These are phyloP conservation scores for Cutaneotrichosporon daszewskae DNA, from an alignment of 1,284 basidiomycete species.

Conservation along the genomic window DNA sequence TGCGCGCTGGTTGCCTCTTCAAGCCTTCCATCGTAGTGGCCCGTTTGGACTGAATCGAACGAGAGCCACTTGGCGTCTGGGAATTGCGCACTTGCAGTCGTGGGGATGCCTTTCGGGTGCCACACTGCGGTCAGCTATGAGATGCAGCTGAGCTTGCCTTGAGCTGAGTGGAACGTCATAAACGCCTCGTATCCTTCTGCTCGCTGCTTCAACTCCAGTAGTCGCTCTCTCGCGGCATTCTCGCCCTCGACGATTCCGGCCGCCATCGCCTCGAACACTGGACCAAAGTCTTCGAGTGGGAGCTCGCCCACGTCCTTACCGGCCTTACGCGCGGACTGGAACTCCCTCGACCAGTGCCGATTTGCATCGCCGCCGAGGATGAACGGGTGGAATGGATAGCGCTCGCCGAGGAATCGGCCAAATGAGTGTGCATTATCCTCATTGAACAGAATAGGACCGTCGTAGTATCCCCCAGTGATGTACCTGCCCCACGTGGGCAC, in stretches of 20 bases:
- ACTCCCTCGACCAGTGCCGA: constrained; percentile 17
- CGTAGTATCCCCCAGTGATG: constrained; percentile 21
- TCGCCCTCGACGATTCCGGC: constrained; percentile 5
- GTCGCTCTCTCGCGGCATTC: constrained; percentile 1
- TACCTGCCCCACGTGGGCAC: constrained; percentile 23
- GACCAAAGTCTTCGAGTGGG: constrained; percentile 3
- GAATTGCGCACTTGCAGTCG: constrained; percentile 7
- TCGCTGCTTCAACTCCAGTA: neutral
- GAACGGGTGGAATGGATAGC: constrained; percentile 21
- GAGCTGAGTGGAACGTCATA: constrained; percentile 18
- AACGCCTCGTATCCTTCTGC: constrained; percentile 10
- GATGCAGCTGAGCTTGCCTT: constrained; percentile 4
- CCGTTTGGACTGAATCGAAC: constrained; percentile 16
- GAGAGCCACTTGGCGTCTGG: constrained; percentile 13
- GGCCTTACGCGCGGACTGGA: neutral
- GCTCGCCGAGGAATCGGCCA: constrained; percentile 17
- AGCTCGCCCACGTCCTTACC: neutral
- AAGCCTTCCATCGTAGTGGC: constrained; percentile 4
- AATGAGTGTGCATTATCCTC: constrained; percentile 10
- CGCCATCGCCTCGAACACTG: constrained; percentile 11
- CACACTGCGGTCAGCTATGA: neutral
- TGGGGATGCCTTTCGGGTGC: neutral
- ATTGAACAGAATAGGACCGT: constrained; percentile 14
- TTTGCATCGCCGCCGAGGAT: constrained; percentile 22
- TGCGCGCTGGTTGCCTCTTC: neutral